phyloP scores from a whole-genome alignment of 2,329 filamentous ascomycete genomes.

The Byssoonygena ceratinophila region DNA sequence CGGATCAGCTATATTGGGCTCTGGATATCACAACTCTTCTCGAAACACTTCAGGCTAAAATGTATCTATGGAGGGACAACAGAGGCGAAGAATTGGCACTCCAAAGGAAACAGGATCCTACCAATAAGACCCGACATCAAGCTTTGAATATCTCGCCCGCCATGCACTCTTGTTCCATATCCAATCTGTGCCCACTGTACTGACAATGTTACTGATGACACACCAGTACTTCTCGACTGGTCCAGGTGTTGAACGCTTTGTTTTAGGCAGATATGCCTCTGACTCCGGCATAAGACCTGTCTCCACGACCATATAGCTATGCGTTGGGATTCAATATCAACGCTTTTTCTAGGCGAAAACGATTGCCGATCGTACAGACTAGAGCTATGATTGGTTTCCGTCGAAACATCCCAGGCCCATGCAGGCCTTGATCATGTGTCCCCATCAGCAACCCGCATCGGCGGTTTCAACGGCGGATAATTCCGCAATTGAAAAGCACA shows the following conservation, averaged over 20 bases:
- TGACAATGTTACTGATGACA: no score
- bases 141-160: no score
- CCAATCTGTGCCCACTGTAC: no score
- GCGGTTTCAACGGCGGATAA: neutral
- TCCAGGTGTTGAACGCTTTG: neutral
- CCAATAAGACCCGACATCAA: no score
- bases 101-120: no score
- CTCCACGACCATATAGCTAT: neutral
- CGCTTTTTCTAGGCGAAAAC: neutral
- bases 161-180: no score
- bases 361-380: neutral
- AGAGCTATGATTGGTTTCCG: neutral
- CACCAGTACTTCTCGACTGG: neutral
- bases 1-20: neutral
- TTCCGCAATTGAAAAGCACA: neutral
- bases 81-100: no score
- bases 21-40: neutral
- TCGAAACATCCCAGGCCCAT: neutral
- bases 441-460: neutral
- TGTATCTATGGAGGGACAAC: neutral
- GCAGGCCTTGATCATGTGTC: slow-evolving; percentile 2
- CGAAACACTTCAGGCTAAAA: neutral
- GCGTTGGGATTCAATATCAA: neutral
- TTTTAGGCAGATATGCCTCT: neutral
- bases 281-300: neutral